Percentiles rank a stretch among this genome's conserved stretches.
Conservation (phyloP, 345 rosid genomes). For the Crucihimalaya himalaica region DNA sequence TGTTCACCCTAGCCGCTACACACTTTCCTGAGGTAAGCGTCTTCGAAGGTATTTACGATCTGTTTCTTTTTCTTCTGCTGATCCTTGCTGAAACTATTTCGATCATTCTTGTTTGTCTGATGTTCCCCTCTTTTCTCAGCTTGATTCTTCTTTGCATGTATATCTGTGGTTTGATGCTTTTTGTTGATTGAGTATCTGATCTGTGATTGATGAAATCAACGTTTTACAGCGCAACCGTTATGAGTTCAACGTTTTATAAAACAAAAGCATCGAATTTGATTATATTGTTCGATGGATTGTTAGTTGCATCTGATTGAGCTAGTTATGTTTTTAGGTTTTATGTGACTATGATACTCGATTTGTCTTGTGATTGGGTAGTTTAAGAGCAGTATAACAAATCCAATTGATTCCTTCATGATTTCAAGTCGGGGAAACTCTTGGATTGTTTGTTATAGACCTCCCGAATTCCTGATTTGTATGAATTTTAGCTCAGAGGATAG, state of each 20-base stretch:
- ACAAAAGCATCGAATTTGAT: too few species aligned
- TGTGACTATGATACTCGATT: background rate
- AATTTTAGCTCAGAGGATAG: slow-evolving; percentile 22
- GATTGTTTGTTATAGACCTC: background rate
- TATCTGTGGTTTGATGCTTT: too few species aligned
- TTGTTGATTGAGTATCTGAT: too few species aligned
- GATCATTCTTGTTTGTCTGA: background rate
- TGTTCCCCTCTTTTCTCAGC: too few species aligned
- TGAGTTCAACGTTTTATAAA: too few species aligned
- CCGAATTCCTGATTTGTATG: background rate
- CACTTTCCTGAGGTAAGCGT: slow-evolving; percentile 1
- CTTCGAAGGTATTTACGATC: background rate
- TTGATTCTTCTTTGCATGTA: too few species aligned
- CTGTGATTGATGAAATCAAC: too few species aligned
- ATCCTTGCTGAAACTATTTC: background rate
- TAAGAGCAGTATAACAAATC: background rate
- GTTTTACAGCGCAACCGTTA: too few species aligned
- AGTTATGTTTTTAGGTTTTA: too few species aligned
- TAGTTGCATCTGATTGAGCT: too few species aligned
- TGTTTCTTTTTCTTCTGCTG: background rate
- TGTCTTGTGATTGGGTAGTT: background rate
- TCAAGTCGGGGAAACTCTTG: background rate
- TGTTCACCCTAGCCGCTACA: slow-evolving; percentile 19
- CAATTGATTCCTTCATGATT: background rate
- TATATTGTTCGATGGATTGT: too few species aligned